Conservation (phyloP, 2,329 filamentous ascomycete species). For the Sclerotinia spermophila region DNA sequence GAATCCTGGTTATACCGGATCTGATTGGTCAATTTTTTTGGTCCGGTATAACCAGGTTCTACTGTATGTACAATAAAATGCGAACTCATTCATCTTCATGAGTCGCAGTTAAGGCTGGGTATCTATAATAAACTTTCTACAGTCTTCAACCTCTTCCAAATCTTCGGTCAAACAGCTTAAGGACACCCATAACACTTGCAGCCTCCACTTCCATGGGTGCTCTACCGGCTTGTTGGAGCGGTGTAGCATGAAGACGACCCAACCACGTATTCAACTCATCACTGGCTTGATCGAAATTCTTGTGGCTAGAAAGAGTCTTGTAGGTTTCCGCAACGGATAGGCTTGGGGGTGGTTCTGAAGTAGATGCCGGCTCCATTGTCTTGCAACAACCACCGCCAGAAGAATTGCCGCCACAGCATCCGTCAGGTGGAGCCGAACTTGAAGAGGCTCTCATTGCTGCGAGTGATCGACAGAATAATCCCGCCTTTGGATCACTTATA, state of each 20-base stretch:
- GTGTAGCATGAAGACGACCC: slow-evolving; percentile 64
- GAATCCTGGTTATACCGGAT: too few relatives aligned
- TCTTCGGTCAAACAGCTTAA: slow-evolving; percentile 74
- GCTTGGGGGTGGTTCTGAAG: slow-evolving; percentile 41
- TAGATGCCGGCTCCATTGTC: slow-evolving; percentile 29
- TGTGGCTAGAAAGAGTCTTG: slow-evolving; percentile 72
- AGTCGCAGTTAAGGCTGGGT: slow-evolving; percentile 8
- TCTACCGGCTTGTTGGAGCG: slow-evolving; percentile 39
- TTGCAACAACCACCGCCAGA: slow-evolving; percentile 63
- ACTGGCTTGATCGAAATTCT: slow-evolving; percentile 68
- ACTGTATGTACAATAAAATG: slow-evolving; percentile 7
- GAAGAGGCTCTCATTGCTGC: slow-evolving; percentile 52
- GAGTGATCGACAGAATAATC: slow-evolving; percentile 77
- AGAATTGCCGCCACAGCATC: slow-evolving; percentile 61
- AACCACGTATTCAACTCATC: slow-evolving; percentile 75
- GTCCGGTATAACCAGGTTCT: too few relatives aligned
- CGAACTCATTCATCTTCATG: slow-evolving; percentile 12
- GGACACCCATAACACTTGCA: slow-evolving; percentile 80
- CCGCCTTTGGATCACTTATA: slow-evolving; percentile 71
- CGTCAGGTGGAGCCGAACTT: slow-evolving; percentile 40
- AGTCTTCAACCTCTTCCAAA: slow-evolving; percentile 51
- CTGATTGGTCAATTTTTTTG: too few relatives aligned
- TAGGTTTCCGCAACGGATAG: slow-evolving; percentile 74
- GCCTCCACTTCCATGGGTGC: slow-evolving; percentile 74
- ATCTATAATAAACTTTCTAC: not conserved